Conservation (phyloP, 345 rosid genomes). For the Erodium maritimum region DNA sequence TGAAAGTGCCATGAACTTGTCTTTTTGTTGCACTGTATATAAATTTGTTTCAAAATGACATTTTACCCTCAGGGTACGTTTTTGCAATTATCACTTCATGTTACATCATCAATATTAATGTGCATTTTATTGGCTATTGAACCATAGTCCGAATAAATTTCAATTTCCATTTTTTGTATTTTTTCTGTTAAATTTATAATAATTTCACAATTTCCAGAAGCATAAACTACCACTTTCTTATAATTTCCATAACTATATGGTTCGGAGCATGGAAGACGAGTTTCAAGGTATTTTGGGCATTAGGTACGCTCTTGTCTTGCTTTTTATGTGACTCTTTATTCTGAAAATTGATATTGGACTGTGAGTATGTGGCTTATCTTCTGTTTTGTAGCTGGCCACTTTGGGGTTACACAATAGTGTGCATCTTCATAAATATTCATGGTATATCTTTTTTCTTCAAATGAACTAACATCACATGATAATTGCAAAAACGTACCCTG, state of each 20-base stretch:
- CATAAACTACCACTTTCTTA: constrained; percentile 76
- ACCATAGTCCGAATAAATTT: neutral
- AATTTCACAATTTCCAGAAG: constrained; percentile 41
- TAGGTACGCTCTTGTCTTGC: constrained; percentile 34
- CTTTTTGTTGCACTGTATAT: too few species aligned
- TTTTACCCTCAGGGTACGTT: too few species aligned
- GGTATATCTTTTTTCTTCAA: constrained; percentile 30
- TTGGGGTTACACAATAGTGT: constrained; percentile 76
- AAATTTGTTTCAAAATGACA: too few species aligned
- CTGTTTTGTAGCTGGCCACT: constrained; percentile 69
- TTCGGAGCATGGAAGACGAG: constrained; percentile 97
- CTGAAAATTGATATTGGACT: neutral
- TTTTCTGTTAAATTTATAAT: neutral
- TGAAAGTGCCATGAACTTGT: too few species aligned
- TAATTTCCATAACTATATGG: constrained; percentile 84
- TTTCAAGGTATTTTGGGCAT: constrained; percentile 91
- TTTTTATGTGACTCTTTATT: neutral
- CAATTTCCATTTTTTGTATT: neutral
- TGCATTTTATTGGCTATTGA: neutral
- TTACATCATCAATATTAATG: too few species aligned
- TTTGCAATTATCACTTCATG: too few species aligned
- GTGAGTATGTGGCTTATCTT: too few species aligned
- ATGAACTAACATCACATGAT: too few species aligned
- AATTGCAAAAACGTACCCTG: too few species aligned
- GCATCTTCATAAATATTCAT: constrained; percentile 82